Base-by-base conservation (phyloP, 306 rosid genomes). In the Prinsepia uniflora region DNA sequence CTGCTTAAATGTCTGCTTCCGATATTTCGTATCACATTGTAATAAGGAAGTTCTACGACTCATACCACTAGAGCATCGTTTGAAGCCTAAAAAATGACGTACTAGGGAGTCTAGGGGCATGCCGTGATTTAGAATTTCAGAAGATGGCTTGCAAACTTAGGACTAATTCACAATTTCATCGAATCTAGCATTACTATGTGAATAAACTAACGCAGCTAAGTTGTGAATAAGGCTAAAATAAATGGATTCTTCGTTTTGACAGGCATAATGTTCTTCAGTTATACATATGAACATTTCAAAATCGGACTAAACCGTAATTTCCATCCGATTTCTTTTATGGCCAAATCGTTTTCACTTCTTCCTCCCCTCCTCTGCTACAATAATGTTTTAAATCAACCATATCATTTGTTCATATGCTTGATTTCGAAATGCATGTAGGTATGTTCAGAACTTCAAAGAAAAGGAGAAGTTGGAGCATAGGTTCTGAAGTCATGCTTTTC, bases 391-490 rank as follows among this genome's bases (percentile, higher is more conserved):
- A 49, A 15, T 49, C 5, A 5, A 49, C 54, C 54, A 15, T 49
- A 15, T 49, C 10, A 2, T 20, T 65, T 5, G 9, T 65, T 34
- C 40, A 46, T 13, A 47, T 24, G 22, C 70, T 65, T 20, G 30
- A 47, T 46, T 17, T 48, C 17, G 57, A 3, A 39, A 48, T 75
- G 72, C 65, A 73, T 82, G 78, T 80, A 86, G 95, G 65, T 88
- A 88, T 82, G 95, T 85, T 64, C 82, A 78, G 76, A 65, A 43
- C 84, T 86, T 65, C 75, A 55, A 13, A 74, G 89, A 88, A 75
- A 83, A 79, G 70, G 95, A 88, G 91, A 88, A 88, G 82, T 44
- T 84, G 82, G 44, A 75, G 72, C 89, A 84, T 76, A 81, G 91
- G 85, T 82, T 80, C 74, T 88, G 79, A 88, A 76, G 67, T 55